A percentile compares a stretch with the other conserved stretches of the same genome.
These are phyloP conservation scores for Botryotinia convoluta DNA, from an alignment of 2,329 filamentous ascomycete genomes.

Conservation along the genomic window DNA sequence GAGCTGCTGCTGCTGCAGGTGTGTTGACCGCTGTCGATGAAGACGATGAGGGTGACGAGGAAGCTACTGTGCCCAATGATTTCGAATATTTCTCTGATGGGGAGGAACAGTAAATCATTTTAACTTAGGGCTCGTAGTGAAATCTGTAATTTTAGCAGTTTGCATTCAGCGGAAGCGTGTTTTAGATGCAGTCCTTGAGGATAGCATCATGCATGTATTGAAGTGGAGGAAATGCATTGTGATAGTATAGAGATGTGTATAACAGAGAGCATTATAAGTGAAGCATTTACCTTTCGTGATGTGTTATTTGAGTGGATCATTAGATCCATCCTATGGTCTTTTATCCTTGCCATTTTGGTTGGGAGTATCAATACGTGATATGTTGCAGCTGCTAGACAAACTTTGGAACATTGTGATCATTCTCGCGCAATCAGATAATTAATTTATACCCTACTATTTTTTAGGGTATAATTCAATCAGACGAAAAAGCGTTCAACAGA, in stretches of 20 bases:
- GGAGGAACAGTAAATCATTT: constrained; percentile 32
- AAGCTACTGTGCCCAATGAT: constrained; percentile 66
- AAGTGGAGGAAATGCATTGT: background rate
- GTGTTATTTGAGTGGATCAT: background rate
- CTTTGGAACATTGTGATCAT: background rate
- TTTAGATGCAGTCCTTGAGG: constrained; percentile 3
- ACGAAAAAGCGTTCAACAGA: background rate
- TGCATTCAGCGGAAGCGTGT: constrained; percentile 11
- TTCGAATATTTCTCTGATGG: constrained; percentile 71
- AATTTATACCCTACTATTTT: background rate
- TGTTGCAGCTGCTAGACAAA: background rate
- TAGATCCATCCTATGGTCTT: background rate
- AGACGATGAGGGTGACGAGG: constrained; percentile 70
- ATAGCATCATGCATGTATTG: constrained; percentile 2
- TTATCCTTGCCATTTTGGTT: background rate
- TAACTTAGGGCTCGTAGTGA: background rate
- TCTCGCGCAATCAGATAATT: background rate
- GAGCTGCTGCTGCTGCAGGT: constrained; percentile 71
- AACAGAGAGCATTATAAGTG: constrained; percentile 14
- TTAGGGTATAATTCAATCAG: background rate
- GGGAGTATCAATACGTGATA: background rate
- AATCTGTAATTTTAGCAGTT: constrained; percentile 17
- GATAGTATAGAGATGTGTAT: constrained; percentile 19
- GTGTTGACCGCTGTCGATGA: constrained; percentile 88
- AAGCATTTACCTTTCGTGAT: background rate